phyloP scores from a whole-genome alignment of 331 rosid genomes.

The Malus hybrid region DNA sequence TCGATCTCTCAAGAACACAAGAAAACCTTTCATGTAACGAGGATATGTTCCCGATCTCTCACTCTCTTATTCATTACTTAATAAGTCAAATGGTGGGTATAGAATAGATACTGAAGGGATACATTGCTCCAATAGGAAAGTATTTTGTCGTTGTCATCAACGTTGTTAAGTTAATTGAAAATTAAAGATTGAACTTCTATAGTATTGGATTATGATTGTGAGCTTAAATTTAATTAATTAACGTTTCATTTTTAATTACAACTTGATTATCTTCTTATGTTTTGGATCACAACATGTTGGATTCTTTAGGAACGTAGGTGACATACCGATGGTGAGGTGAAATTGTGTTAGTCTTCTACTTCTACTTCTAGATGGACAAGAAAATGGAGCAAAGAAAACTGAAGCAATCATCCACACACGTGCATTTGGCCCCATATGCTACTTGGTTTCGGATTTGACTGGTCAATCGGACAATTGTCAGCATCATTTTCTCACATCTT shows the following conservation, averaged over 20 bases:
- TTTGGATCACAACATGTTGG: neutral
- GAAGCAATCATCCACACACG: neutral
- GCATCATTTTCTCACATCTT: neutral
- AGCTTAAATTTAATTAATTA: neutral
- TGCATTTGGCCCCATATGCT: conserved; percentile 12
- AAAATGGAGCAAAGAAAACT: neutral
- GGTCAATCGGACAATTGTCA: neutral
- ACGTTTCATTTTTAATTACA: neutral
- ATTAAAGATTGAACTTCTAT: neutral
- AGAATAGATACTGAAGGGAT: no score
- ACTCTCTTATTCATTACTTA: neutral
- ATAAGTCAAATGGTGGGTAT: no score
- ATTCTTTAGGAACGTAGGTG: neutral
- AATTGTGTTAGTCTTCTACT: neutral
- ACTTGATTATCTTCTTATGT: neutral
- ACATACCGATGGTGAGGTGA: neutral
- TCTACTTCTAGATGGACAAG: neutral
- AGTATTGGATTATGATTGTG: neutral
- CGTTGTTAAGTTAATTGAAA: neutral
- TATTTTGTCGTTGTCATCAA: neutral
- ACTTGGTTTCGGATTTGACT: conserved; percentile 10
- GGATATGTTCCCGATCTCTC: neutral
- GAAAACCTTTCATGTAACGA: neutral
- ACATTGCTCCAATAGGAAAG: no score
- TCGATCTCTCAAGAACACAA: no score